Percentiles rank a stretch among this genome's conserved stretches.
Evolutionary conservation across 345 rosid species (phyloP).

Genomic region (Excoecaria cochinchinensis): DNA sequence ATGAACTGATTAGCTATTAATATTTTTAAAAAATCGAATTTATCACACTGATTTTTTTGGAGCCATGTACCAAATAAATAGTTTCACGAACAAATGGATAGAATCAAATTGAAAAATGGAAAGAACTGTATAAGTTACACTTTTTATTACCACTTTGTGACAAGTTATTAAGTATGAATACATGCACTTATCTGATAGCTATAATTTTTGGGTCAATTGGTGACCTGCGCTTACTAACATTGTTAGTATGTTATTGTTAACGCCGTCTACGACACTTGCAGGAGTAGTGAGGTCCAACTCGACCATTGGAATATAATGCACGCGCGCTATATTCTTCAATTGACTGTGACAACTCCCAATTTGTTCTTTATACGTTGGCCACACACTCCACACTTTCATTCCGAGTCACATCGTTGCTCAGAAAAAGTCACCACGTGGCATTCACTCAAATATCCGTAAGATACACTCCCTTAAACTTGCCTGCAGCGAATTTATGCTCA

Average conservation of each 20-base stretch:
- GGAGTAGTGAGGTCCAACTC: neutral
- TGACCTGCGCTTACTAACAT: too few species aligned
- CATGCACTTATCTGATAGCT: too few species aligned
- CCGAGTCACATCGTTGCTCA: neutral
- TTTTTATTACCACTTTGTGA: too few species aligned
- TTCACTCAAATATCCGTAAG: neutral
- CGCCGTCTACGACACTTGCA: neutral
- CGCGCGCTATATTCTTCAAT: neutral
- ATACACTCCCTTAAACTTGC: neutral
- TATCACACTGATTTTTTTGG: too few species aligned
- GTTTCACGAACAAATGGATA: too few species aligned
- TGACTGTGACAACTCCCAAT: neutral
- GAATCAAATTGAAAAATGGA: too few species aligned
- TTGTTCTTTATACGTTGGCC: neutral
- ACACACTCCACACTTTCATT: neutral
- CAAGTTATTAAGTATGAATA: too few species aligned
- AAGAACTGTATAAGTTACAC: too few species aligned
- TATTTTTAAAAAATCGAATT: too few species aligned
- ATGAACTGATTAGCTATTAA: too few species aligned
- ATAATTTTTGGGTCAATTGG: too few species aligned
- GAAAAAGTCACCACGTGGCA: neutral
- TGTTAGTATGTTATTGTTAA: neutral
- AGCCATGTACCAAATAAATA: too few species aligned
- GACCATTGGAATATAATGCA: neutral
- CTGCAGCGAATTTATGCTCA: neutral